Conservation (phyloP, 257 asterid species). For the Oldenlandia corymbosa region DNA sequence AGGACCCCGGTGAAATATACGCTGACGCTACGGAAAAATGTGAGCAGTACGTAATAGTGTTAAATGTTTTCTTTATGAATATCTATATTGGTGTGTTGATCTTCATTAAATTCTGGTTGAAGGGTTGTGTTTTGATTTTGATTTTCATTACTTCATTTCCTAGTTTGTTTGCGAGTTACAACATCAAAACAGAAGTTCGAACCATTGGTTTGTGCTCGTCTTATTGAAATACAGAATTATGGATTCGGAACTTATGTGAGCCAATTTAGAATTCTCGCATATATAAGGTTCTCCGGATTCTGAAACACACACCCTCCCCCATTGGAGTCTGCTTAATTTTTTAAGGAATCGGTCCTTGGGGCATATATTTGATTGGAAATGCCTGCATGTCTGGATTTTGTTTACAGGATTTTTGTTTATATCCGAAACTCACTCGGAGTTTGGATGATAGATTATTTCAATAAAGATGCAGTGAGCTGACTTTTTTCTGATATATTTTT, state of each 20-base stretch:
- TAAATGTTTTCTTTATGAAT: not conserved
- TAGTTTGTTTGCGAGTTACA: not conserved
- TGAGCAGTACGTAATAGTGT: not conserved
- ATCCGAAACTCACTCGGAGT: not conserved
- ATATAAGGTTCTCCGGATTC: not conserved
- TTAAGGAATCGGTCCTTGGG: no score
- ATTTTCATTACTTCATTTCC: not conserved
- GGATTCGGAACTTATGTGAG: no score
- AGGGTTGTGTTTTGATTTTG: not conserved
- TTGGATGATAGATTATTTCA: not conserved
- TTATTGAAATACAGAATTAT: not conserved
- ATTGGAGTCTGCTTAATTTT: not conserved
- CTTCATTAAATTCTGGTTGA: not conserved
- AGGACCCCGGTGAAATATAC: not conserved
- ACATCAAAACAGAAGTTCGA: no score
- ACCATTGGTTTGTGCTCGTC: not conserved
- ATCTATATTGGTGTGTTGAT: not conserved
- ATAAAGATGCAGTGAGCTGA: not conserved
- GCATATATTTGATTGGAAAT: not conserved
- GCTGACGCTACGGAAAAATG: not conserved
- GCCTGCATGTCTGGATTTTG: conserved; percentile 10
- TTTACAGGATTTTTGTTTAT: not conserved
- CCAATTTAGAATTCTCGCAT: not conserved
- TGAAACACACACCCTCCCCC: no score
- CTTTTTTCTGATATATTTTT: not conserved